These are phyloP conservation scores for Nothopassalora personata DNA, from an alignment of 2,329 filamentous ascomycete genomes.

Conservation along the genomic window DNA sequence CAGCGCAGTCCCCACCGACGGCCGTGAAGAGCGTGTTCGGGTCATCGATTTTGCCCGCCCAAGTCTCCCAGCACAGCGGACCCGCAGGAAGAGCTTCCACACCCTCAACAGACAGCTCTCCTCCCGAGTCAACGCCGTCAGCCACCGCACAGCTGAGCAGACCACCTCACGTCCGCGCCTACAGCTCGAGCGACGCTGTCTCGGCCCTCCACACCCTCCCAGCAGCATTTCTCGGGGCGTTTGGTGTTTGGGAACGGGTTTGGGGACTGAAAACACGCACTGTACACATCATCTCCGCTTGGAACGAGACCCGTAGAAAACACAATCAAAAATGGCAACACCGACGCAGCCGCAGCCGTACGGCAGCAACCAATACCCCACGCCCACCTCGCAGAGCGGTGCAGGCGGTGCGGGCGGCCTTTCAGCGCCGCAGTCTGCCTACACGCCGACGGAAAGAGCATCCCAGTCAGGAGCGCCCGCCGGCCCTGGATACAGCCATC, in stretches of 20 bases:
- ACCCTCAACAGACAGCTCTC: not conserved
- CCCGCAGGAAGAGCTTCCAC: not conserved
- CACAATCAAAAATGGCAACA: conserved; percentile 25
- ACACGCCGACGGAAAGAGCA: conserved; percentile 19
- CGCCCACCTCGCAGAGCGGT: conserved; percentile 18
- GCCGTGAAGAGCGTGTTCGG: not conserved
- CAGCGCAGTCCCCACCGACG: not conserved
- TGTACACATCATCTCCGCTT: not conserved
- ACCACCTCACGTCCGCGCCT: not conserved
- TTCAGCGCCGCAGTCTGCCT: conserved; percentile 17
- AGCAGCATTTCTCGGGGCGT: conserved; percentile 18
- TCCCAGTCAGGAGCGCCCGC: conserved; percentile 15
- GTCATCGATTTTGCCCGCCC: not conserved
- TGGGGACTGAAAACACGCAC: conserved; percentile 4
- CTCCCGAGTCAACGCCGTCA: conserved; percentile 1
- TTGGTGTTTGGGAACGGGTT: conserved; percentile 18
- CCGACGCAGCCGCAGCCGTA: conserved; percentile 28
- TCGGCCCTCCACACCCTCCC: conserved; percentile 5
- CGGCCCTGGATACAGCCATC: conserved; percentile 11
- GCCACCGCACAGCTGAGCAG: not conserved
- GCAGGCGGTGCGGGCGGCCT: conserved; percentile 3
- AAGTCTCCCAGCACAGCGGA: not conserved
- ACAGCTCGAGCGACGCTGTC: conserved; percentile 1
- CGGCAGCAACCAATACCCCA: conserved; percentile 23
- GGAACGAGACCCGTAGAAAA: not conserved